Evolutionary conservation across 306 rosid species (phyloP), one percentile per base, ranked within the genome.

Genomic region (Casuarina equisetifolia): DNA sequence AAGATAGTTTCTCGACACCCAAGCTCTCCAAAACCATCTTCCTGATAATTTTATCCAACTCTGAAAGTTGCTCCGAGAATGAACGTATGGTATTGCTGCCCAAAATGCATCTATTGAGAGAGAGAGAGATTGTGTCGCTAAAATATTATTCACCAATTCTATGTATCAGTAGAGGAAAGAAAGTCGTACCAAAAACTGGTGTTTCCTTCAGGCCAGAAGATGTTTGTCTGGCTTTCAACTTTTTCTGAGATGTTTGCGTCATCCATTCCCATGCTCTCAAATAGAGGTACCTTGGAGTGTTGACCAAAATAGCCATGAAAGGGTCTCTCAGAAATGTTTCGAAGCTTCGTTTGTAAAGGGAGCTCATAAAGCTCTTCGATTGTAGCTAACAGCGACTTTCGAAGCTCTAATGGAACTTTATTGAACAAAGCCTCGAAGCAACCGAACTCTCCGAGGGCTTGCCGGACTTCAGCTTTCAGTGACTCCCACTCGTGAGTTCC

Each of bases 251-350:
- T 5, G 78, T 67, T 43, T 32, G 93, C 85, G 67, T 88, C 94
- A 0, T 86, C 93, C 38, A 91, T 61, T 39, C 91, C 94, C 84
- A 93, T 74, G 78, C 92, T 89, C 76, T 91, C 96, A 69, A 8
- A 88, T 1, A 93, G 89, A 9, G 94, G 96, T 40, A 85, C 61
- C 82, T 17, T 49, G 48, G 92, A 92, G 74, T 90, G 64, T 66
- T 90, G 94, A 2, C 96, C 96, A 40, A 79, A 81, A 59, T 90
- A 92, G 59, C 97, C 96, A 85, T 91, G 91, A 51, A 12, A 93
- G 17, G 89, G 92, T 20, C 85, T 89, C 58, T 79, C 19, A 15
- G 91, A 88, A 52, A 85, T 84, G 62, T 90, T 91, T 58, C 61
- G 80, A 35, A 46, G 9, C 79, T 93, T 93, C 59, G 89, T 93